Conservation (phyloP, 78 protist genomes). For the Protostelium mycophagum region DNA sequence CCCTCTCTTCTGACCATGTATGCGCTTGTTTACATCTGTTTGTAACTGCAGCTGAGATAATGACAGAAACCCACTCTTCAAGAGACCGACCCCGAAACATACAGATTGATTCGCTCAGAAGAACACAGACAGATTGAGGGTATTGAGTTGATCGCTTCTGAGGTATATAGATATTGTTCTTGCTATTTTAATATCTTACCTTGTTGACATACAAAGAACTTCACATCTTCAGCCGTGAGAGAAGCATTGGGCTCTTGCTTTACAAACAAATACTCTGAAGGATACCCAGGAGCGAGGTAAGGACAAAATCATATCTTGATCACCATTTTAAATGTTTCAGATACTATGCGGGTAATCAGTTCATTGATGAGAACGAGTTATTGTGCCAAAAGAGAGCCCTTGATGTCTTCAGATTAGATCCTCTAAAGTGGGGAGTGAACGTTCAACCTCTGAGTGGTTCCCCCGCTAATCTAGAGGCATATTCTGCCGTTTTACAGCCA, state of each 20-base stretch:
- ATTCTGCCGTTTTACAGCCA: slow-evolving; percentile 91
- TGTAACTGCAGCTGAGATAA: no score
- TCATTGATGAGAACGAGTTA: slow-evolving; percentile 87
- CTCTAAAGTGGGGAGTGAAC: slow-evolving; percentile 98
- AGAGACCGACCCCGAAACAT: slow-evolving; percentile 88
- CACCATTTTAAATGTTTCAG: slow-evolving; percentile 1
- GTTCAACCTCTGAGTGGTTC: slow-evolving; percentile 95
- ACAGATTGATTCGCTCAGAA: slow-evolving; percentile 85
- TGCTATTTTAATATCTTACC: background rate
- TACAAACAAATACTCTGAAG: slow-evolving; percentile 99
- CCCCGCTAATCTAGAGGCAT: slow-evolving; percentile 96
- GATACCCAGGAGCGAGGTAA: slow-evolving; percentile 85
- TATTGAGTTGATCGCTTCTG: slow-evolving; percentile 96
- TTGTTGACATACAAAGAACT: slow-evolving; percentile 73
- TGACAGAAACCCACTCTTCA: slow-evolving; percentile 10
- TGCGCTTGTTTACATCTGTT: background rate
- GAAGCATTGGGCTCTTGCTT: slow-evolving; percentile 96
- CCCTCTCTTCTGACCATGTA: background rate
- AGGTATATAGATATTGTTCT: slow-evolving; percentile 18
- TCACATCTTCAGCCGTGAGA: slow-evolving; percentile 95
- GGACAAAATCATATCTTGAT: background rate
- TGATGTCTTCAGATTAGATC: slow-evolving; percentile 80
- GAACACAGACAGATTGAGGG: slow-evolving; percentile 92
- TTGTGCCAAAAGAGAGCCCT: slow-evolving; percentile 93
- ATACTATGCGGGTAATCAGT: slow-evolving; percentile 98